phyloP scores from a whole-genome alignment of 768 basidiomycete species.

The Lactarius evosmus region DNA sequence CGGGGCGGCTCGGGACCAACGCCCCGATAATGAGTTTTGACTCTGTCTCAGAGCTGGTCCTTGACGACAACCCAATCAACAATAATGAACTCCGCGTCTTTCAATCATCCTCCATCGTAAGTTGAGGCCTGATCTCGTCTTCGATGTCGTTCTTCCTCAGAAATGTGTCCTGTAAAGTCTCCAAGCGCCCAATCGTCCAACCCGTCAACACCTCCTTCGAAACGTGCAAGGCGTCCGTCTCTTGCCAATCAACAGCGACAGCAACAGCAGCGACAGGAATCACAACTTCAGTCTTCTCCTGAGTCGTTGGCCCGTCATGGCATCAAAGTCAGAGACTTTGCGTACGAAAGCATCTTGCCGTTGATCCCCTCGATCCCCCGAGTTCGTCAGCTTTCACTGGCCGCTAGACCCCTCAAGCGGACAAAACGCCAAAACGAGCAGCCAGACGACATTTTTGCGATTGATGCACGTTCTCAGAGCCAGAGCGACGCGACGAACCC shows the following conservation, averaged over 20 bases:
- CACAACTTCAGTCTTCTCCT: conserved; percentile 22
- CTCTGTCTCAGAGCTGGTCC: conserved; percentile 8
- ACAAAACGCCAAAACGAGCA: conserved; percentile 34
- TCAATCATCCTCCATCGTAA: conserved; percentile 18
- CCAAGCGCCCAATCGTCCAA: conserved; percentile 12
- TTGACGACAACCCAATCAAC: conserved; percentile 7
- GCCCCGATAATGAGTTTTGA: conserved; percentile 13
- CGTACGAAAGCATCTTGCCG: conserved; percentile 63
- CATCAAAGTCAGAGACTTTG: conserved; percentile 57
- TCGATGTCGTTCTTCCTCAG: conserved; percentile 18
- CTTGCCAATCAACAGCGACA: conserved; percentile 7
- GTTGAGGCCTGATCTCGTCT: conserved; percentile 27
- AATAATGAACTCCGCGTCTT: conserved; percentile 3
- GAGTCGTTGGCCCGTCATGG: conserved; percentile 35
- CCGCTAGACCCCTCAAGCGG: conserved; percentile 40
- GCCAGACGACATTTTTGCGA: conserved; percentile 30
- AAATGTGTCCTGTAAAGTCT: conserved; percentile 22
- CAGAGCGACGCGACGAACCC: background rate
- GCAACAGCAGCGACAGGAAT: background rate
- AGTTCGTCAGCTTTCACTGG: conserved; percentile 48
- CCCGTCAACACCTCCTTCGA: conserved; percentile 9
- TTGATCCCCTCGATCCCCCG: conserved; percentile 53
- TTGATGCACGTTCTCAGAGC: conserved; percentile 19
- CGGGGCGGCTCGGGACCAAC: conserved; percentile 19
- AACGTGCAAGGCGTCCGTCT: conserved; percentile 15